Evolutionary conservation across 2,329 filamentous ascomycete genomes (phyloP), one percentile per base, ranked within the genome.

Genomic region (Fusarium duplospermum): DNA sequence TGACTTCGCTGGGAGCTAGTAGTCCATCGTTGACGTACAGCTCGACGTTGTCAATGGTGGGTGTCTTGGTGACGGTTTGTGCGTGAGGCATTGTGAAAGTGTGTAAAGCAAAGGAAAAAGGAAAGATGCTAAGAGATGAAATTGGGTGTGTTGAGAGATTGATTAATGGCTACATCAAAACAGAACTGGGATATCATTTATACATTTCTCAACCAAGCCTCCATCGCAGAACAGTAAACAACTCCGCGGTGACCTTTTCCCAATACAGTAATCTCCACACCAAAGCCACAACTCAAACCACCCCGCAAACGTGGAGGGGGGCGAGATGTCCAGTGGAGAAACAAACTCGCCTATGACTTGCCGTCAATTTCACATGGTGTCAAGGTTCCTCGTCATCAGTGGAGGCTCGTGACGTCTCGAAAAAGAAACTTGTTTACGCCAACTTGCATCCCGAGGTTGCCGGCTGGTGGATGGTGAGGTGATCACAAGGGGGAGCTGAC

Each of bases 1-100:
- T 81, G 3, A 86, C 82, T 67, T 87, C 85, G 8, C 81, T 79
- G 6, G 85, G 81, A n/a, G 79, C 80, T 11, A 89, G 82, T 7
- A 83, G 83, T 1, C 78, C 80, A 36, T 81, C 80, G 33, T 79
- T 82, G 59, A 82, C 80, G 47, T 74, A 71, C 13, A 80, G 67
- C 8, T 77, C 60, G 33, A 58, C 54, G 22, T 58, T 58, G 10
- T 64, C 35, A 36, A 74, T 73, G 13, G 73, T 74, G 24, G 62
- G 50, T 13, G 47, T 57, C 22, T 54, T 54, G 61, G 16, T 58
- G 6, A 14, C 2, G 2, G 61, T 54, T 40, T 63, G 61, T 27
- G 31, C 42, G 24, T 56, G 61, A 40, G 61, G 61, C 61, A 63
- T 63, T 7, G 6, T 62, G 36, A 31, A 38, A 2, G 16, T 24